Conservation (phyloP, 225 moss, liverwort and hornwort species). For the Pseudisothecium myosuroides region DNA sequence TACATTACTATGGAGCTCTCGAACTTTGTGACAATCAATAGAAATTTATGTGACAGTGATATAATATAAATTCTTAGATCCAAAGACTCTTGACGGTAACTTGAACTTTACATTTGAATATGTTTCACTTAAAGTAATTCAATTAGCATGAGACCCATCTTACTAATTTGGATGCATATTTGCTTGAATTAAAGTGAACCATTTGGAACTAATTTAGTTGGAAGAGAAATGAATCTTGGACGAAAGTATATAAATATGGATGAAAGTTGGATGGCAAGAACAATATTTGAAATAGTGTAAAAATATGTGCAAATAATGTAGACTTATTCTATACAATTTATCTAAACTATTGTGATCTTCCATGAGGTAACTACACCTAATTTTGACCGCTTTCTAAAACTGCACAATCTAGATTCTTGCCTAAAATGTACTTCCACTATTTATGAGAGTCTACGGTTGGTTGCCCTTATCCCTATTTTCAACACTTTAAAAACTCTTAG, state of each 20-base stretch:
- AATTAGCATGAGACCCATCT: rapidly evolving
- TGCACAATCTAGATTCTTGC: too few relatives aligned
- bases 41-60: rapidly evolving
- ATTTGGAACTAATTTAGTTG: not conserved
- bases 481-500: too few relatives aligned
- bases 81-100: not conserved
- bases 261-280: not conserved
- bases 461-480: too few relatives aligned
- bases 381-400: too few relatives aligned
- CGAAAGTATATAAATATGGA: not conserved
- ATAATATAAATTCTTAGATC: not conserved
- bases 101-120: not conserved
- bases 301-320: not conserved
- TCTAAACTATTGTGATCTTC: not conserved
- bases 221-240: not conserved
- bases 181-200: not conserved
- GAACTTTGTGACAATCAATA: not conserved
- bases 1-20: rapidly evolving
- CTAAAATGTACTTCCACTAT: too few relatives aligned
- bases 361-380: too few relatives aligned
- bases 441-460: too few relatives aligned
- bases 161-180: not conserved
- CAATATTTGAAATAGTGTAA: not conserved
- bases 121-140: not conserved
- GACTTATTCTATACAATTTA: too few relatives aligned